Base-by-base conservation (phyloP, 305 asterid genomes). In the Fraxinus paxiana region DNA sequence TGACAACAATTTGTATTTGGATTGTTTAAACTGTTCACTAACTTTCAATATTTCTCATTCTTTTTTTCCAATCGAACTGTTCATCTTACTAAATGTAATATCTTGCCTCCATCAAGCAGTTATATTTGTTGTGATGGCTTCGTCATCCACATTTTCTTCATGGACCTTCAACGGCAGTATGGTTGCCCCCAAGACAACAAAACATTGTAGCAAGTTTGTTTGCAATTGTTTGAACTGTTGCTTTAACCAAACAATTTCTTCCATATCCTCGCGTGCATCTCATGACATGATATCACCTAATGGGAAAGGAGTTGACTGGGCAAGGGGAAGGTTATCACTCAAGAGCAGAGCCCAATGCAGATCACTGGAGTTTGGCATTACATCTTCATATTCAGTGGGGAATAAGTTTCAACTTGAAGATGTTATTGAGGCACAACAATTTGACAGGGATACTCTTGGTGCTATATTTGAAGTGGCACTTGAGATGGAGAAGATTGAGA, bases 401-500 rank as follows among this genome's bases (percentile, higher is more conserved):
- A 91, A 82, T 46, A 95, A 89, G 82, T 93, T 89, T 86, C 95
- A 87, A 2, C 90, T 93, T 8, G 90, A 90, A 73, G 96, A 93
- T 79, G 88, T 92, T 31, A 92, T 93, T 77, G 98, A 95, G 83
- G 90, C 98, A 81, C 98, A 93, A 85, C 97, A 92, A 83, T 95
- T 95, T 79, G 98, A 95, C 78, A 86, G 94, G 81, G 90, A 87
- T 12, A 89, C 90, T 18, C 94, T 95, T 26, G 86, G 87, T 82
- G 93, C 93, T 79, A 93, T 92, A 91, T 95, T 95, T 78, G 93
- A 88, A 30, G 97, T 93, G 82, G 97, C 97, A 24, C 87, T 84
- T 18, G 97, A 95, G 82, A 93, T 95, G 98, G 98, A 95, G 89
- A 91, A 86, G 87, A 87, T 95, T 78, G 98, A 90, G 92, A 90